Percentiles rank a stretch among this genome's conserved stretches.
Evolutionary conservation across 352 stramenopile species (phyloP).

Genomic region (Pythium brachiatum): DNA sequence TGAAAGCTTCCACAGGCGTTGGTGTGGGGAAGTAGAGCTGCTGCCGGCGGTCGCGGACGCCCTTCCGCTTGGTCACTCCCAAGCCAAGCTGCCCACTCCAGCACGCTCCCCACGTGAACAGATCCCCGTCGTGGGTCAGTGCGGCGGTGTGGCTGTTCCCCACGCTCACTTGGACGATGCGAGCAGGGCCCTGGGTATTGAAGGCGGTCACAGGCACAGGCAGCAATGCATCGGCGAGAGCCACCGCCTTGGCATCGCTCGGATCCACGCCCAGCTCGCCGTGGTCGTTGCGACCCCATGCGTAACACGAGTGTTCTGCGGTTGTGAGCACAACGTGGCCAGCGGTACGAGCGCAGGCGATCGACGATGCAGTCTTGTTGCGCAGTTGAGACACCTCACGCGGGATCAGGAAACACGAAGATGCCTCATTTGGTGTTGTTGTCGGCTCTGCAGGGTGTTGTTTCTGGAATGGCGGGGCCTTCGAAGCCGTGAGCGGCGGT

Average conservation of each 20-base stretch:
- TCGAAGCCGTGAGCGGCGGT: background rate
- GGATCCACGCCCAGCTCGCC: conserved; percentile 47
- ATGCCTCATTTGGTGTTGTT: background rate
- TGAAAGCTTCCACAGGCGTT: conserved; percentile 53
- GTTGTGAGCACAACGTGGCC: conserved; percentile 51
- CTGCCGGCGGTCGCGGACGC: conserved; percentile 42
- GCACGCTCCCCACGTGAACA: conserved; percentile 67
- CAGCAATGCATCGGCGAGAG: background rate
- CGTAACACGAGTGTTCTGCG: conserved; percentile 40
- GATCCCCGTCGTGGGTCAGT: conserved; percentile 41
- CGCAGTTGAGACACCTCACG: conserved; percentile 32
- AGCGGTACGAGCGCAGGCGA: conserved; percentile 44
- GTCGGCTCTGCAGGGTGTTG: background rate
- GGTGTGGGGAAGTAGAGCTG: conserved; percentile 65
- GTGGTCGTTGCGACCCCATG: conserved; percentile 60
- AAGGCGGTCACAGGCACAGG: conserved; percentile 11
- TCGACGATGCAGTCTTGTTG: conserved; percentile 22
- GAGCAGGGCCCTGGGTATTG: conserved; percentile 2
- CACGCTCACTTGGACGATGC: conserved; percentile 42
- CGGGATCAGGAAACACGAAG: conserved; percentile 47
- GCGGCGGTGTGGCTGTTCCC: conserved; percentile 63
- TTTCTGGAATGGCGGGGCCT: background rate
- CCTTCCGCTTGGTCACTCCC: conserved; percentile 50
- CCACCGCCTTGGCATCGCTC: conserved; percentile 11
- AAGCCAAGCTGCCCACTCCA: conserved; percentile 72